Percentiles rank a stretch among this genome's conserved stretches.
These are phyloP conservation scores for Chalaropsis thielavioides DNA, from an alignment of 2,329 filamentous ascomycete species.

Conservation along the genomic window DNA sequence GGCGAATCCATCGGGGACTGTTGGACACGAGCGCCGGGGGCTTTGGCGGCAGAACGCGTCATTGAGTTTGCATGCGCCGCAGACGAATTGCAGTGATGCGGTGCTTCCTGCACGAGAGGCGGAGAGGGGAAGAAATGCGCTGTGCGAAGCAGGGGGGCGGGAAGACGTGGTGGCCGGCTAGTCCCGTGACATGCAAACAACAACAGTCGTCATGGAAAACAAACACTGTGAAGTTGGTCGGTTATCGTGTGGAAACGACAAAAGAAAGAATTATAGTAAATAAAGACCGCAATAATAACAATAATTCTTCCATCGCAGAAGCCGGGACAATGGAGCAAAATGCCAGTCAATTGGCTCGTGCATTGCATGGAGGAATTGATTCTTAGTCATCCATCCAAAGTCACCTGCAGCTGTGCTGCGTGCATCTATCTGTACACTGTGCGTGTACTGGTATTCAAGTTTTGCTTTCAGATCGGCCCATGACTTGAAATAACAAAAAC, in stretches of 20 bases:
- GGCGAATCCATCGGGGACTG: not conserved
- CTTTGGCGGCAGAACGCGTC: constrained; percentile 9
- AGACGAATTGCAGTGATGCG: not conserved
- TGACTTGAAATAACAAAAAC: no score
- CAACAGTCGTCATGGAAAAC: not conserved
- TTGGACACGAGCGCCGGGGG: constrained; percentile 23
- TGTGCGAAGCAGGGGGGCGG: not conserved
- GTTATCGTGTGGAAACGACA: not conserved
- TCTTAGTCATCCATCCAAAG: not conserved
- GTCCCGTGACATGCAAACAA: not conserved
- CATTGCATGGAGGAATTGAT: not conserved
- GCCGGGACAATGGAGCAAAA: not conserved
- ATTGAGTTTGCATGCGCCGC: not conserved
- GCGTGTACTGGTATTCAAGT: no score
- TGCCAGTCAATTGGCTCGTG: not conserved
- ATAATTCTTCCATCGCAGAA: not conserved
- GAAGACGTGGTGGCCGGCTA: not conserved
- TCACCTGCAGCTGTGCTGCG: no score
- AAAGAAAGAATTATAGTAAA: not conserved
- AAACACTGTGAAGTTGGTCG: not conserved
- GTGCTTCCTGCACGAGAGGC: not conserved
- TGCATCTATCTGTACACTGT: no score
- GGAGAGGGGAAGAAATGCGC: not conserved
- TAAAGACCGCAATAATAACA: not conserved
- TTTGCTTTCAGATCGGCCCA: no score